Conservation (phyloP, 768 basidiomycete genomes). For the Russula sp. region DNA sequence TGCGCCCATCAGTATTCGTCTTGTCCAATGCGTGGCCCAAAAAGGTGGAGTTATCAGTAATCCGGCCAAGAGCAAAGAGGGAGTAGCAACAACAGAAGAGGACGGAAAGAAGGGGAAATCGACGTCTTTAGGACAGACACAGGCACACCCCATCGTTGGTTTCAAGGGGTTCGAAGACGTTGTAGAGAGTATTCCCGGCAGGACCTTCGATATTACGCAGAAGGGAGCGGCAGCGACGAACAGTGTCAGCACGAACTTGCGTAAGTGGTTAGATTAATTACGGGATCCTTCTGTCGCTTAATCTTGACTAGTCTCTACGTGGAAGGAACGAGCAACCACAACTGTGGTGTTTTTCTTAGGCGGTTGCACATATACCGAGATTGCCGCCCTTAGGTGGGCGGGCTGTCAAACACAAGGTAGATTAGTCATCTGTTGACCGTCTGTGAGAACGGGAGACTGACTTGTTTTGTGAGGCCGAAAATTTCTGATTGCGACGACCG, state of each 20-base stretch:
- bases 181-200: conserved; percentile 75
- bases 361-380: conserved; percentile 96
- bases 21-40: conserved; percentile 91
- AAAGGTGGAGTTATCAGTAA: conserved; percentile 87
- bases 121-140: conserved; percentile 50
- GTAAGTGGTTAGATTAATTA: conserved; percentile 35
- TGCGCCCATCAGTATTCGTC: conserved; percentile 86
- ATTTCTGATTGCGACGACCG: conserved; percentile 89
- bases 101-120: conserved; percentile 42
- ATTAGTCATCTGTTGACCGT: conserved; percentile 26
- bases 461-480: conserved; percentile 58
- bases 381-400: conserved; percentile 92
- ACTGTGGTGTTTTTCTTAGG: conserved; percentile 96
- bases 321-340: conserved; percentile 64
- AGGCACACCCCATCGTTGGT: conserved; percentile 88
- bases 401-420: conserved; percentile 77
- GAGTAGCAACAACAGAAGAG: conserved; percentile 41
- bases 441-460: neutral
- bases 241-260: conserved; percentile 36
- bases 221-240: conserved; percentile 38
- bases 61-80: conserved; percentile 59
- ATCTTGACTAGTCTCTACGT: conserved; percentile 21
- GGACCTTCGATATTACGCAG: conserved; percentile 75
- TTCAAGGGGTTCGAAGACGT: conserved; percentile 99
- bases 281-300: conserved; percentile 2